phyloP scores from a whole-genome alignment of 2,329 filamentous ascomycete genomes.

The Hypoxylon sp. region DNA sequence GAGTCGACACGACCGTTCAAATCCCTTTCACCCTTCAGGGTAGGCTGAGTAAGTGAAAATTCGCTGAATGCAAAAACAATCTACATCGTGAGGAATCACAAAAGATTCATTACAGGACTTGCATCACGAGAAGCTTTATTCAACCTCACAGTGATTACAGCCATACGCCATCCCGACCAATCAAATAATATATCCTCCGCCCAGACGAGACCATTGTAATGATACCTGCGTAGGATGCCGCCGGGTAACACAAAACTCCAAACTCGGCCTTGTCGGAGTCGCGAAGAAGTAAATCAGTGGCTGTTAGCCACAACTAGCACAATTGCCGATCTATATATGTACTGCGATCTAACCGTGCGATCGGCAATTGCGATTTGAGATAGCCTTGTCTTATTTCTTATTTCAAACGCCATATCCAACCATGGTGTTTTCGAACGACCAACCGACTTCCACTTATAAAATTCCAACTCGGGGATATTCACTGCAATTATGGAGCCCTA shows the following conservation, averaged over 20 bases:
- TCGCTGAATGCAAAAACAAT: conserved; percentile 1
- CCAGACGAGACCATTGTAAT: conserved; percentile 17
- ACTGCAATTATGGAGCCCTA: too few relatives aligned
- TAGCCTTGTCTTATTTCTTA: conserved; percentile 15
- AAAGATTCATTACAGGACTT: not conserved
- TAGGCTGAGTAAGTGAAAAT: conserved; percentile 7
- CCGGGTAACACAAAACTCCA: conserved; percentile 22
- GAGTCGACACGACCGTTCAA: not conserved
- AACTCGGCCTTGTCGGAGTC: conserved; percentile 15
- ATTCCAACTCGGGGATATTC: not conserved
- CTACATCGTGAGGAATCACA: not conserved
- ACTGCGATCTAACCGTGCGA: conserved; percentile 10
- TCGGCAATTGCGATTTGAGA: conserved; percentile 25
- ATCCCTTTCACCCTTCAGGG: conserved; percentile 7
- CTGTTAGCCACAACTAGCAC: conserved; percentile 18
- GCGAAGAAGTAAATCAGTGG: conserved; percentile 4
- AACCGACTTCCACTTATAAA: conserved; percentile 1
- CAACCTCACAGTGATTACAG: conserved; percentile 1
- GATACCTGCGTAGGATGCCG: conserved; percentile 10
- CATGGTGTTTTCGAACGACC: conserved; percentile 1
- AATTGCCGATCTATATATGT: conserved; percentile 7
- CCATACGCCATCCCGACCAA: not conserved
- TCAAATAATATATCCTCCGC: conserved; percentile 13
- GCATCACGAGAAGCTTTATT: not conserved
- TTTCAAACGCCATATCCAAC: not conserved